Conservation (phyloP, 805 yeast species). For the Wickerhamomyces silvicola region DNA sequence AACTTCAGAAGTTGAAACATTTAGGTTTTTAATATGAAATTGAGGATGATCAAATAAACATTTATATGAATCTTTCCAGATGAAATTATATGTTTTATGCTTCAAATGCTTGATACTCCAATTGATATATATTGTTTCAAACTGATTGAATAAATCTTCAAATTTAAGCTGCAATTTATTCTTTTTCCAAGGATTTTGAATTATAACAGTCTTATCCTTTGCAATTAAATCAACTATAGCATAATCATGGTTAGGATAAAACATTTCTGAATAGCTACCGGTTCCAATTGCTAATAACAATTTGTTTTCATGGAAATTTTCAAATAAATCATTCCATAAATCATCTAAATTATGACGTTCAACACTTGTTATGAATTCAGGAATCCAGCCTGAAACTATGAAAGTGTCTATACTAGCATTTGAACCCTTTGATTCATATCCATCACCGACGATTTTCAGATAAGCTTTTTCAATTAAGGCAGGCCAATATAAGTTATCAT, state of each 20-base stretch:
- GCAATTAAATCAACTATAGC: constrained; percentile 39
- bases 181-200: constrained; percentile 43
- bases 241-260: constrained; percentile 67
- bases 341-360: constrained; percentile 26
- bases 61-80: constrained; percentile 19
- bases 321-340: constrained; percentile 30
- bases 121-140: constrained; percentile 52
- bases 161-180: constrained; percentile 15
- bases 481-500: constrained; percentile 42
- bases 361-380: constrained; percentile 42
- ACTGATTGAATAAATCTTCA: constrained; percentile 30
- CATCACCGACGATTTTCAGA: constrained; percentile 44
- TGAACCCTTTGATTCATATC: constrained; percentile 66
- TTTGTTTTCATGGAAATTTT: constrained; percentile 26
- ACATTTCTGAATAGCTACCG: constrained; percentile 34
- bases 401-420: constrained; percentile 68
- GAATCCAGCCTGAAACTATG: constrained; percentile 65
- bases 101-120: constrained; percentile 45
- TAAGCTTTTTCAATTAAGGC: constrained; percentile 76
- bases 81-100: constrained; percentile 22
- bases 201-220: constrained; percentile 14
- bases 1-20: constrained; percentile 24
- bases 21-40: constrained; percentile 31
- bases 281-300: constrained; percentile 66
- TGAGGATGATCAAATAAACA: constrained; percentile 35